Evolutionary conservation across 73 alveolate species (phyloP).

Genomic region (Paramecium sonneborni): DNA sequence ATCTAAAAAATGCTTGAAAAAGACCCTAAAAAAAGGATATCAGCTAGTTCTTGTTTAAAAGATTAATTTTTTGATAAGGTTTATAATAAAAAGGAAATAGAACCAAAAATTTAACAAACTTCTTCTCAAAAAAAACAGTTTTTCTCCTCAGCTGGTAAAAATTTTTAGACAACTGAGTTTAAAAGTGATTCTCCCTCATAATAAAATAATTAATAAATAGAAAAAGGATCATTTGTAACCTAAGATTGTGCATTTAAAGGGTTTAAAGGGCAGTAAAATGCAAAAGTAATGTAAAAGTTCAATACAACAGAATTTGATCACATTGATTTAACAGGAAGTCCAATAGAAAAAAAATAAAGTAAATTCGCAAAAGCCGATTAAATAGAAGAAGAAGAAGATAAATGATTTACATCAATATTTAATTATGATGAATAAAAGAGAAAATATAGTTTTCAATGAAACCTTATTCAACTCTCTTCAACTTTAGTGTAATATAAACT

Average conservation of each 20-base stretch:
- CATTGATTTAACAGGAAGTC: not conserved
- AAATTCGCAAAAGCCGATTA: not conserved
- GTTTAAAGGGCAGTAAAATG: not conserved
- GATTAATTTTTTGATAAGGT: not conserved
- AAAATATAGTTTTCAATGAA: not conserved
- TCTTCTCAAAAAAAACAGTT: not conserved
- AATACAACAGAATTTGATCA: constrained; percentile 11
- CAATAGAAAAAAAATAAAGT: not conserved
- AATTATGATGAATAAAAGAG: not conserved
- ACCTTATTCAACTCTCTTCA: not conserved
- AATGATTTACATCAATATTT: not conserved
- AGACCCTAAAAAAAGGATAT: not conserved
- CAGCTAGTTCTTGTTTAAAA: not conserved
- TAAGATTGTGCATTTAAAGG: not conserved
- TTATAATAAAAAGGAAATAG: not conserved
- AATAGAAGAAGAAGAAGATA: not conserved
- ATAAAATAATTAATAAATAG: not conserved
- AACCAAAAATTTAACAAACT: not conserved
- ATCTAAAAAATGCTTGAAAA: not conserved
- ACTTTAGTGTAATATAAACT: no score
- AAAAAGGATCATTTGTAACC: not conserved
- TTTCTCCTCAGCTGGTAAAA: not conserved
- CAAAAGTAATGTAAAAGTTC: not conserved
- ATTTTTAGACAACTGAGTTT: not conserved
- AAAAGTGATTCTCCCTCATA: no score